Evolutionary conservation across 2,329 filamentous ascomycete genomes (phyloP).

Genomic region (Colletotrichum endophyticum): DNA sequence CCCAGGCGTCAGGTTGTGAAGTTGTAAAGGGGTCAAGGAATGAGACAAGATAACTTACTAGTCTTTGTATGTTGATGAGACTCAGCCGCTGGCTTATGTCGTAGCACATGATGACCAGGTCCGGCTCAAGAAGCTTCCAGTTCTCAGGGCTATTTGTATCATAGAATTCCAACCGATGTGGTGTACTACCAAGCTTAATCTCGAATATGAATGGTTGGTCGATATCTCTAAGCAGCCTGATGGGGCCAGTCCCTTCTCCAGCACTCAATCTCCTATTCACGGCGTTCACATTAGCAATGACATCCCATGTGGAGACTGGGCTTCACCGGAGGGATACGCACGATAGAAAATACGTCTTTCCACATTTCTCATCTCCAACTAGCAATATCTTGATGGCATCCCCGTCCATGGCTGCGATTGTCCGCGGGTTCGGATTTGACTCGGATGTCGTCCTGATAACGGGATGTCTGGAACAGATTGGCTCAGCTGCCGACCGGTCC

Average conservation of each 20-base stretch:
- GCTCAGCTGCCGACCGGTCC: conserved; percentile 7
- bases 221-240: conserved; percentile 59
- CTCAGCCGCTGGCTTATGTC: conserved; percentile 64
- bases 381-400: conserved; percentile 58
- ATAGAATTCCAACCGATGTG: conserved; percentile 62
- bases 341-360: conserved; percentile 68
- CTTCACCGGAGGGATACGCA: conserved; percentile 39
- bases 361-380: conserved; percentile 63
- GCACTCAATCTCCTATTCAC: conserved; percentile 56
- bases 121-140: conserved; percentile 63
- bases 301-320: neutral
- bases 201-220: conserved; percentile 68
- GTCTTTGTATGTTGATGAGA: conserved; percentile 62
- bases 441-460: conserved; percentile 2
- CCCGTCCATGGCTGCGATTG: conserved; percentile 45
- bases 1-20: neutral
- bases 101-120: conserved; percentile 65
- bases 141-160: conserved; percentile 64
- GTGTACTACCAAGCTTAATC: conserved; percentile 42
- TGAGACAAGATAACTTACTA: conserved; percentile 43
- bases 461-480: conserved; percentile 16
- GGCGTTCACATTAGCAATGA: neutral
- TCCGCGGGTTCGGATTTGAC: neutral
- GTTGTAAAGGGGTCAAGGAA: neutral
- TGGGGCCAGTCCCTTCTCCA: conserved; percentile 43